These are phyloP conservation scores for Avena atlantica DNA, from an alignment of 176 grass and related monocot species.

Conservation along the genomic window DNA sequence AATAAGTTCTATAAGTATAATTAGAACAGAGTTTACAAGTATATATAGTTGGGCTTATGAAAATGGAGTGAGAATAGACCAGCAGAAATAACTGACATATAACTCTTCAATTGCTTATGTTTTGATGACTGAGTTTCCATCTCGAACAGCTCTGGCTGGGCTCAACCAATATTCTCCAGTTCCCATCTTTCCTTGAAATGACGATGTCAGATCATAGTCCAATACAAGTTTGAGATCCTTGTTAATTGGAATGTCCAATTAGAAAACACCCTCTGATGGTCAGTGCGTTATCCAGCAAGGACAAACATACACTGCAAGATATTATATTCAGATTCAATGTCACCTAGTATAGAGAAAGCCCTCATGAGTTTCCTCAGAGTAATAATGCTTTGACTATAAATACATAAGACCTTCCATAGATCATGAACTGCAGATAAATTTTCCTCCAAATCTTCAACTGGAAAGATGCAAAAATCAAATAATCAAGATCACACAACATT, in stretches of 20 bases:
- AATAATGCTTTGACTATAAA: conserved; percentile 83
- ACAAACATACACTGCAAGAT: too few relatives aligned
- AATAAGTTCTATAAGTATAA: conserved; percentile 46
- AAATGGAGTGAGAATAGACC: conserved; percentile 45
- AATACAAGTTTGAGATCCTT: too few relatives aligned
- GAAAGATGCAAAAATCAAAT: conserved; percentile 55
- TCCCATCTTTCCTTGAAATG: too few relatives aligned
- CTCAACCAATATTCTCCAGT: conserved; percentile 21
- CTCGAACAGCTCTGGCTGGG: conserved; percentile 34
- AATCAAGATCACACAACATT: conserved; percentile 31
- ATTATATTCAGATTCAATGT: too few relatives aligned
- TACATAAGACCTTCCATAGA: conserved; percentile 88
- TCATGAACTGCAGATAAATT: conserved; percentile 70
- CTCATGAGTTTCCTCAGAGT: conserved; percentile 58
- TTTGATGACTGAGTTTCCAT: conserved; percentile 38
- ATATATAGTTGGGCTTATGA: neutral
- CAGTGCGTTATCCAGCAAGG: too few relatives aligned
- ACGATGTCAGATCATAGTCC: too few relatives aligned
- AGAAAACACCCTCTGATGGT: too few relatives aligned
- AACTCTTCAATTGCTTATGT: conserved; percentile 38
- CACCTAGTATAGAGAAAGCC: too few relatives aligned
- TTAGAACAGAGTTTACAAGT: conserved; percentile 16
- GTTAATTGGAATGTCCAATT: too few relatives aligned
- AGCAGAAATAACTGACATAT: conserved; percentile 32
- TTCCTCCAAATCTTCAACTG: conserved; percentile 80